phyloP scores from a whole-genome alignment of 352 stramenopile species.

The Aphanomyces stellatus region DNA sequence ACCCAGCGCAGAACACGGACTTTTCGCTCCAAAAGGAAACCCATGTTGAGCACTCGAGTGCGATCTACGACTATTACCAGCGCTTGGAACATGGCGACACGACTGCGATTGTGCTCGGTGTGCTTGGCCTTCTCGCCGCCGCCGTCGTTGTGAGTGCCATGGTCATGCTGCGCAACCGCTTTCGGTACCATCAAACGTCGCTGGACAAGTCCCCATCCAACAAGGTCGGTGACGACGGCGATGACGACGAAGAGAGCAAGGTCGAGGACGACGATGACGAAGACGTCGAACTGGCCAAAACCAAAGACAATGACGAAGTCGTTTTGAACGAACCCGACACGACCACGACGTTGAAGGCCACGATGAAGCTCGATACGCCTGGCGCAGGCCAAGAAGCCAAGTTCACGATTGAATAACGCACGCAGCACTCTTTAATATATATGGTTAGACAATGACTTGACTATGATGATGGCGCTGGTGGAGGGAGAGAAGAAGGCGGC shows the following conservation, averaged over 20 bases:
- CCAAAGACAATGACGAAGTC: not conserved
- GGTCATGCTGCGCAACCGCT: not conserved
- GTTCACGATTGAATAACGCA: conserved; percentile 2
- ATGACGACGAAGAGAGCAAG: conserved; percentile 12
- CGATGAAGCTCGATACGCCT: conserved; percentile 12
- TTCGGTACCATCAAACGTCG: not conserved
- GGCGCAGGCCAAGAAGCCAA: not conserved
- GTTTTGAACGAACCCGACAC: not conserved
- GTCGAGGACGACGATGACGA: not conserved
- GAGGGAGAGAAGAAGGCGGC: no score
- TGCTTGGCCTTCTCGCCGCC: not conserved
- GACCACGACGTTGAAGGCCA: not conserved
- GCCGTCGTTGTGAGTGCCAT: not conserved
- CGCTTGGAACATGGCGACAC: not conserved
- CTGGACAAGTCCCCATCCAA: not conserved
- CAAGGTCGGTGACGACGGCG: not conserved
- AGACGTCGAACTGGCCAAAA: not conserved
- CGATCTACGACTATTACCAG: not conserved
- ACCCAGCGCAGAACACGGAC: not conserved
- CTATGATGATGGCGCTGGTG: no score
- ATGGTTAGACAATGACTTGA: no score
- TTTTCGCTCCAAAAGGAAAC: conserved; percentile 2
- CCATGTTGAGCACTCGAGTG: conserved; percentile 1
- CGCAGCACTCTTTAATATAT: no score
- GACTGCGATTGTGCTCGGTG: not conserved